Evolutionary conservation across 2,329 filamentous ascomycete genomes (phyloP), one percentile per base, ranked within the genome.

Genomic region (Leptodontidium sp.): DNA sequence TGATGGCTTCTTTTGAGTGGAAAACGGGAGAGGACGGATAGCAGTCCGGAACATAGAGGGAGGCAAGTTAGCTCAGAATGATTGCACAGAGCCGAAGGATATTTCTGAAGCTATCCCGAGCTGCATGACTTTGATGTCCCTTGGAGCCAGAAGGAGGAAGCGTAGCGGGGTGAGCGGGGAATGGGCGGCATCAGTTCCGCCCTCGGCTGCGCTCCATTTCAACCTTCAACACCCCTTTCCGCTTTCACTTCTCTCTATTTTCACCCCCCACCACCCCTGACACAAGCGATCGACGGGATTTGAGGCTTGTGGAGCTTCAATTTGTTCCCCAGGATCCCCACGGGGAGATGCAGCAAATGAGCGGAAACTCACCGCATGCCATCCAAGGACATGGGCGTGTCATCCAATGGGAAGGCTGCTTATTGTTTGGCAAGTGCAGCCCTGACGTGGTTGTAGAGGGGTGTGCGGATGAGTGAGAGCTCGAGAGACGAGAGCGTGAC

Each of bases 271-370:
- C 21, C 21, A 12, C 26, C 59, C 59, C 15, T 11, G 43, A 32
- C 24, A 35, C 59, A 35, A 62, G 43, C 59, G 59, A 62, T 35
- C 45, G 9, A 21, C 40, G 26, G 40, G 24, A 32, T 4, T n/a
- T 47, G 12, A 61, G 14, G 14, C 59, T 62, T 21, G 26, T 49
- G 21, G 58, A 62, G 57, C 57, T 59, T 62, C 40, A 62, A 21
- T 32, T 62, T 38, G 43, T 59, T 45, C 21, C 35, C 55, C 5
- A 40, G 35, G 1, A 40, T 58, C 55, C 58, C 59, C 59, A 62
- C 43, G 59, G 59, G 59, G 59, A 15, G 2, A 59, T 59, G 57
- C 57, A 26, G 43, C 59, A 7, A 49, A 26, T 50, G 59, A 32
- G 59, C 57, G 57, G 57, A 59, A 59, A 43, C 12, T 26, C 12